Evolutionary conservation across 1,284 basidiomycete species (phyloP), one percentile per base, ranked within the genome.

Genomic region (Stygiomarasmius scandens): DNA sequence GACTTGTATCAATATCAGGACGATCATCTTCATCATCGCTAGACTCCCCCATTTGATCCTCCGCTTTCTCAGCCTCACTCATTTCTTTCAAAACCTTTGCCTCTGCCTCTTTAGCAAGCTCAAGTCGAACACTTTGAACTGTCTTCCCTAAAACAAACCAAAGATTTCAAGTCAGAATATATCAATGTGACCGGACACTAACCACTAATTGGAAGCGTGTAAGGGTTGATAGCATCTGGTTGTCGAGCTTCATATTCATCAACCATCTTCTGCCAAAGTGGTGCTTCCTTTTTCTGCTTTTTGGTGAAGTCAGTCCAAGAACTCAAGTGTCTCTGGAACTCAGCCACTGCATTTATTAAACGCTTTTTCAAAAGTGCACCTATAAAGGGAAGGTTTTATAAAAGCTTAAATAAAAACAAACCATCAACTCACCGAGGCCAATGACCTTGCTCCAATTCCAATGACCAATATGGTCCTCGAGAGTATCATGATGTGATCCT

Each of bases 391-490:
- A 32, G 29, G 29, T 32, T 6, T 6, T 32, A 32, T 32, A 50
- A 22, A 22, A 32, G n/a, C 22, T 50, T 27, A 41, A 19, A 25
- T 38, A 60, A 11, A 20, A 23, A 22, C n/a, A 16, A 19, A 9
- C 19, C 9, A 49, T 46, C 3, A 56, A 61, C 61, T 27, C 54
- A 64, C 61, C 63, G n/a, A 61, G 29, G 0, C 29, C 25, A 10
- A 62, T 22, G 2, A 64, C 24, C 54, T 73, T 73, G 19, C 34
- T 19, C 68, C 67, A 71, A 55, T 73, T 73, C 69, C 64, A 69
- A 20, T 55, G 52, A 10, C 55, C 58, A 57, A 63, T 71, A 49
- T 61, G 58, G 36, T 69, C 65, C 14, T 71, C 61, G 5, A 70
- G 29, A 0, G 62, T 57, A 43, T 71, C 67, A 27, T 61, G 61